Evolutionary conservation across 225 moss, liverwort and hornwort species (phyloP), one percentile per base, ranked within the genome.

Genomic region (Anthoceros angustus): DNA sequence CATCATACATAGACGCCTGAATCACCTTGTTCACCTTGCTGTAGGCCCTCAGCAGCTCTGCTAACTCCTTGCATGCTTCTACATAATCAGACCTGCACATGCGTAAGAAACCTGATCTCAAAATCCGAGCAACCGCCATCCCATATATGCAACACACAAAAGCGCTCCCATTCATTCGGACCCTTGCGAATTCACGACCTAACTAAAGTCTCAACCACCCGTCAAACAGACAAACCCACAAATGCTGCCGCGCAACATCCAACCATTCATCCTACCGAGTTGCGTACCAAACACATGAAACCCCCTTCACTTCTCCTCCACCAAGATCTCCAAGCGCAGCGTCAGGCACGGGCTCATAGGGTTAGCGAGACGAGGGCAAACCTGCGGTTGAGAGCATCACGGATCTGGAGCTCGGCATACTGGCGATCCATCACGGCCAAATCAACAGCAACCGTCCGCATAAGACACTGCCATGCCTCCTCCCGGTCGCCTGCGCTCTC

Each of bases 51-150:
- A 82, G 42, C 67, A 82, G 21, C 63, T 72, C 72, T 63, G 74
- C 75, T 41, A 85, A 74, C 66, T 85, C 85, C 74, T 71, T 82
- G 74, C 85, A 85, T 63, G 82, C 82, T 77, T 80, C 80, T 39
- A 74, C 77, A 72, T 82, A 85, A 72, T 85, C 82, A 66, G 64
- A 66, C 65, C 85, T 85, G 75, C 77, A 75, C 64, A 72, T 38
- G 49, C 32, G 4, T 32, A 32, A 32, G 32, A 32, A 32, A 32
- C 32, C 32, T 32, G 32, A 4, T 32, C 32, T 4, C 32, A 4
- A 32, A 1, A 32, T 32, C 32, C 32, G 32, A 4, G 32, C 32
- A 32, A 32, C 32, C 32, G 32, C 32, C 32, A 32, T 32, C 32
- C 32, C 32, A 32, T 32, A 4, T 4, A 32, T 32, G 32, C 2